Percentiles rank a stretch among this genome's conserved stretches.
phyloP scores from a whole-genome alignment of 371 early-diverging fungal genomes.

The Mucor racemosus region DNA sequence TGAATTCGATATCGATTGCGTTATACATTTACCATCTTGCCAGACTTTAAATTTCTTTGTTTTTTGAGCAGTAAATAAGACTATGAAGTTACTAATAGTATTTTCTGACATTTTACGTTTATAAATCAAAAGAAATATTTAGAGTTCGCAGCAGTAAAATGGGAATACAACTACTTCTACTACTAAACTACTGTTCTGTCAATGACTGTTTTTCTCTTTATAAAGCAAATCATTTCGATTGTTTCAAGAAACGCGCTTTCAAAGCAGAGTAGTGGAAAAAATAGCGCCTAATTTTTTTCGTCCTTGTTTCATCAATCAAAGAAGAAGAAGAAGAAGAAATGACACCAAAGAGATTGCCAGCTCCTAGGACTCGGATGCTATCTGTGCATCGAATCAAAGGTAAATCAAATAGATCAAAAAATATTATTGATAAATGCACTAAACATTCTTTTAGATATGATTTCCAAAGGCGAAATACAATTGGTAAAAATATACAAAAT shows the following conservation, averaged over 20 bases:
- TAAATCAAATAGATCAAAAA: not conserved
- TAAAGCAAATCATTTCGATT: not conserved
- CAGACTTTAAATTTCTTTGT: constrained; percentile 66
- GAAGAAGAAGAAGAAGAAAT: not conserved
- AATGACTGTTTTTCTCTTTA: not conserved
- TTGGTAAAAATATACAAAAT: constrained; percentile 1
- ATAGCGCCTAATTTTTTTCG: not conserved
- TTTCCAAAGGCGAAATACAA: constrained; percentile 6
- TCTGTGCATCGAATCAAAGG: not conserved
- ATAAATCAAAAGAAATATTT: not conserved
- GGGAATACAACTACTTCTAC: too few species aligned
- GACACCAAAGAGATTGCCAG: not conserved
- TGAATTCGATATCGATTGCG: not conserved
- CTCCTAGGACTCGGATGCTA: not conserved
- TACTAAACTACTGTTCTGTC: not conserved
- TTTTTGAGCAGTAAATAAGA: constrained; percentile 65
- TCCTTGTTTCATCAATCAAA: not conserved
- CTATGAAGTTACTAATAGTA: constrained; percentile 28
- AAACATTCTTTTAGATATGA: constrained; percentile 6
- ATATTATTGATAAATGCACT: not conserved
- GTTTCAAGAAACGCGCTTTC: not conserved
- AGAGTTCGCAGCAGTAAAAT: not conserved
- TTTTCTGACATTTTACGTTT: constrained; percentile 33
- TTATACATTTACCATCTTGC: constrained; percentile 58
- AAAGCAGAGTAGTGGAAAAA: not conserved